phyloP scores from a whole-genome alignment of 2,329 filamentous ascomycete genomes.

The Leptographium procerum region DNA sequence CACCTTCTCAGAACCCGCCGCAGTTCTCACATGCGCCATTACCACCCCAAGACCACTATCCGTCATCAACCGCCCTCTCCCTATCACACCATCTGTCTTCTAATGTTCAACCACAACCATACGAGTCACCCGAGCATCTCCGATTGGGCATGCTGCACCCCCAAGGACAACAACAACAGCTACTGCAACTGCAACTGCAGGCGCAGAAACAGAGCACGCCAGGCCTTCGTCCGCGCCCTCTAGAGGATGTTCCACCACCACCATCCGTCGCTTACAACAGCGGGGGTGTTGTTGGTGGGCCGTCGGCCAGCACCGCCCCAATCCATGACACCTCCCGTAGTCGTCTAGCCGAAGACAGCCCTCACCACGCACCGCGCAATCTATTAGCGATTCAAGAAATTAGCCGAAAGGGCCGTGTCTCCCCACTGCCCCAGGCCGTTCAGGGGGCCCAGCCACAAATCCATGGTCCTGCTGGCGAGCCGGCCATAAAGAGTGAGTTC shows the following conservation, averaged over 20 bases:
- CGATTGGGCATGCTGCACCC: conserved; percentile 24
- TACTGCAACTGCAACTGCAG: background rate
- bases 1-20: conserved; percentile 20
- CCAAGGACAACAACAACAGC: background rate
- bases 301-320: conserved; percentile 13
- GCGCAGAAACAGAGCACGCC: conserved; percentile 17
- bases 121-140: conserved; percentile 40
- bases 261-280: conserved; percentile 37
- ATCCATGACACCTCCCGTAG: conserved; percentile 31
- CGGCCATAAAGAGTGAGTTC: conserved; percentile 88
- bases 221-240: conserved; percentile 23
- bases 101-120: conserved; percentile 25
- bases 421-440: conserved; percentile 83
- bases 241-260: conserved; percentile 38
- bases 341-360: conserved; percentile 38
- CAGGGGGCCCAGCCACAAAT: conserved; percentile 80
- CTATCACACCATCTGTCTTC: conserved; percentile 19
- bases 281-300: conserved; percentile 19
- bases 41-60: conserved; percentile 28
- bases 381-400: conserved; percentile 71
- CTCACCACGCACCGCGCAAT: conserved; percentile 49
- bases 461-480: conserved; percentile 67
- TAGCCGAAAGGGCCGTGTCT: conserved; percentile 72
- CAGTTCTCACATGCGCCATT: conserved; percentile 23
- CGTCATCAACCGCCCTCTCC: conserved; percentile 17